Conservation (phyloP, 768 basidiomycete genomes). For the Tephrocybe sp. region DNA sequence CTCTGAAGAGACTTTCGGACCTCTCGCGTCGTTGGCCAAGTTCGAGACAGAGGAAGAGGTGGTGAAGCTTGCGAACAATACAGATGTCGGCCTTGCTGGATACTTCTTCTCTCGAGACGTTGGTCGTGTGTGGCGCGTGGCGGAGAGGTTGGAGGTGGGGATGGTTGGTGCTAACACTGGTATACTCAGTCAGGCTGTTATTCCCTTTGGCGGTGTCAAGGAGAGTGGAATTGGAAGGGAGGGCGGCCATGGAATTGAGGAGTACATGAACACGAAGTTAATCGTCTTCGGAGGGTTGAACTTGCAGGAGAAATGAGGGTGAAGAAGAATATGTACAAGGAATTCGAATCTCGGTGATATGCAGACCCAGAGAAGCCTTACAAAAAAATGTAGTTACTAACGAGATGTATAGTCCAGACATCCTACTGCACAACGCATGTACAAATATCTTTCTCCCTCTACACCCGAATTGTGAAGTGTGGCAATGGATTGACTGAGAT, state of each 20-base stretch:
- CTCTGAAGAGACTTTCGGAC: constrained; percentile 94
- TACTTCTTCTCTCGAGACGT: constrained; percentile 91
- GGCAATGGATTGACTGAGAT: too few species aligned
- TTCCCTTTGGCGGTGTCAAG: constrained; percentile 91
- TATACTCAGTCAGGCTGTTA: constrained; percentile 70
- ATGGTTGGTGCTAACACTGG: constrained; percentile 88
- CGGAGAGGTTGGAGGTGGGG: constrained; percentile 91
- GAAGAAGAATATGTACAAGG: not conserved
- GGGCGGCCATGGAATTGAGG: constrained; percentile 87
- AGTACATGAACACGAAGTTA: constrained; percentile 82
- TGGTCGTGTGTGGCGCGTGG: constrained; percentile 90
- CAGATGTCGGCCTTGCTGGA: constrained; percentile 86
- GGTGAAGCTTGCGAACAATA: constrained; percentile 78
- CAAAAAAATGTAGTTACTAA: too few species aligned
- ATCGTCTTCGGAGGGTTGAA: constrained; percentile 77
- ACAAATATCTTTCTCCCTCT: too few species aligned
- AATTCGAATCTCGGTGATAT: too few species aligned
- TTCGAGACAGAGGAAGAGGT: constrained; percentile 97
- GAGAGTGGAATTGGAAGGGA: constrained; percentile 86
- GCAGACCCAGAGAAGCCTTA: too few species aligned
- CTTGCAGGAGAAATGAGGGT: constrained; percentile 13
- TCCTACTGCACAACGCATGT: too few species aligned
- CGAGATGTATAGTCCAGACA: too few species aligned
- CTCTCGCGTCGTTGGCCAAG: constrained; percentile 80
- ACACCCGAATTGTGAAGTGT: too few species aligned